These are phyloP conservation scores for Trichomonascaceae sp. DNA, from an alignment of 1,139 yeast species.

Conservation along the genomic window DNA sequence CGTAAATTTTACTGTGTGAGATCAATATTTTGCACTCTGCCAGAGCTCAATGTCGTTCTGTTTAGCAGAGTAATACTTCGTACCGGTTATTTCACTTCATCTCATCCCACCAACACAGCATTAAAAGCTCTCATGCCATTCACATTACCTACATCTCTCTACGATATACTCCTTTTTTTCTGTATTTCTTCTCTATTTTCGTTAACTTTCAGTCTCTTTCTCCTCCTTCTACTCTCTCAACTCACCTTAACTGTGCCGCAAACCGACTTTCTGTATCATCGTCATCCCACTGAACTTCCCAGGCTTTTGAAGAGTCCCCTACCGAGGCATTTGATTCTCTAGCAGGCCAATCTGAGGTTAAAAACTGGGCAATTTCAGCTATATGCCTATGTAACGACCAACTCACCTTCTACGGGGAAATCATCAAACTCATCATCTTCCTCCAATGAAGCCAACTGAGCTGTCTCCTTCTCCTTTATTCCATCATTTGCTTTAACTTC, in stretches of 20 bases:
- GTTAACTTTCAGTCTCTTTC: neutral
- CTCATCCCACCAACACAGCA: too few relatives aligned
- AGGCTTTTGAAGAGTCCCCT: conserved; percentile 47
- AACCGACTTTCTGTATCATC: conserved; percentile 83
- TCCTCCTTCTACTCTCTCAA: neutral
- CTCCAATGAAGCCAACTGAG: conserved; percentile 54
- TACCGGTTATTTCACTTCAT: too few relatives aligned
- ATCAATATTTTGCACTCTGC: too few relatives aligned
- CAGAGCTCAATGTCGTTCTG: too few relatives aligned
- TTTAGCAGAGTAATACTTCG: too few relatives aligned
- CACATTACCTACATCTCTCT: neutral
- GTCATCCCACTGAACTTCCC: conserved; percentile 98
- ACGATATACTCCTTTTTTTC: conserved; percentile 14
- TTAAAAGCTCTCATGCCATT: too few relatives aligned
- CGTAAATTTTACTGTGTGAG: too few relatives aligned
- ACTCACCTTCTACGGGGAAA: conserved; percentile 77
- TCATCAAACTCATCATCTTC: conserved; percentile 96
- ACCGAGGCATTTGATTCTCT: conserved; percentile 39
- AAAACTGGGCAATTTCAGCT: neutral
- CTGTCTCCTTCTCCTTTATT: conserved; percentile 22
- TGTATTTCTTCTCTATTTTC: conserved; percentile 24
- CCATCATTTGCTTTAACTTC: conserved; percentile 10
- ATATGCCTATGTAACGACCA: conserved; percentile 8
- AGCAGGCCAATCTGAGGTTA: conserved; percentile 43
- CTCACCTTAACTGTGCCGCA: conserved; percentile 54